Evolutionary conservation across 2,329 filamentous ascomycete species (phyloP), one percentile per base, ranked within the genome.

Genomic region (Tolypocladium ovalisporum): DNA sequence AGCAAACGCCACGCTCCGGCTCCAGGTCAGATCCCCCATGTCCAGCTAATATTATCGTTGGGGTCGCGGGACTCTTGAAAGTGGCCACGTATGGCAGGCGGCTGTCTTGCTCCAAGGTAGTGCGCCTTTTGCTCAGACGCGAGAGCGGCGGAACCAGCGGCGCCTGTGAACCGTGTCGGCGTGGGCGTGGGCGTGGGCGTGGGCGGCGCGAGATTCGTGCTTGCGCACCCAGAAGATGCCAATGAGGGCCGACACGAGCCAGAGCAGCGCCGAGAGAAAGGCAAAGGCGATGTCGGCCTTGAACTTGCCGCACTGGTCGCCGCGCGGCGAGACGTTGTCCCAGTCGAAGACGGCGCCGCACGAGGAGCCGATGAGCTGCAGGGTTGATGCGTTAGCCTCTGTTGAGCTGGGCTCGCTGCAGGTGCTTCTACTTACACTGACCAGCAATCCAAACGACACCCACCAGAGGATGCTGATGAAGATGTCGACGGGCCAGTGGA

Each of bases 401-500:
- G n/a, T n/a, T n/a, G 15, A 19, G 1, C 27, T 27, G 27, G 12
- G 44, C 22, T 12, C 13, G 44, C 19, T 12, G 17, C 10, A 17
- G 22, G 8, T 44, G 54, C 24, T n/a, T 29, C 8, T 5, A 76
- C 78, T 74, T 72, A 82, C 79, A 66, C 85, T 75, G 56, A 86
- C 83, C 7, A 88, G 75, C 6, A 89, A 75, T 40, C 84, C 86
- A 64, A 89, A 90, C 3, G 79, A 77, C 32, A 82, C 80, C 66
- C 89, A 90, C 87, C 87, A 91, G 54, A 81, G 77, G 57, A 86
- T 72, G 51, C 84, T 86, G 62, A 91, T 75, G 65, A 90, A 62
- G 32, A 91, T 65, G 66, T 93, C 89, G 63, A 85, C 75, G 0
- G 85, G 86, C 80, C 86, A 92, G 70, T 86, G 80, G 60, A 85